phyloP scores from a whole-genome alignment of 2,329 filamentous ascomycete genomes.

The Penicillium sp. region DNA sequence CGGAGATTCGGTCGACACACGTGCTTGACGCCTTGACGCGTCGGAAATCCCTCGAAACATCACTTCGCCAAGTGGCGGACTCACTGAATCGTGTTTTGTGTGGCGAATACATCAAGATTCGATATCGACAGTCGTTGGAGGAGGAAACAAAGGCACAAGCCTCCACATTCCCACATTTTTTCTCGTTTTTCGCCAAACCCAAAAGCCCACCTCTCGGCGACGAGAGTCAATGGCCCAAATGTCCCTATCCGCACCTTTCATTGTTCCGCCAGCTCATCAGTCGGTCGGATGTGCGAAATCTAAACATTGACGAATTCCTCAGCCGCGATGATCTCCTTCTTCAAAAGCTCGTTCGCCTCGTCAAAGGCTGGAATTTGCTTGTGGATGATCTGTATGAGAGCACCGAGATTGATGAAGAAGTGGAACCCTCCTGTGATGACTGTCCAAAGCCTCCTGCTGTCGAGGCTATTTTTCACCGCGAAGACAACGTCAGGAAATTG shows the following conservation, averaged over 20 bases:
- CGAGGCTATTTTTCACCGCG: neutral
- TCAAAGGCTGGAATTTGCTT: neutral
- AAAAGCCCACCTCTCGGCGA: neutral
- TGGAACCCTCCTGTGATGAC: neutral
- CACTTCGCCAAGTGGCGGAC: neutral
- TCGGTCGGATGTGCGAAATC: neutral
- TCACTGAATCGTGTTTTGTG: neutral
- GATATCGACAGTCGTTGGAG: neutral
- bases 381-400: neutral
- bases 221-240: neutral
- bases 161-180: neutral
- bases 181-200: neutral
- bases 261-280: neutral
- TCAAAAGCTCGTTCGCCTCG: neutral
- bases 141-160: neutral
- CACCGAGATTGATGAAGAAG: neutral
- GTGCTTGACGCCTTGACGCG: neutral
- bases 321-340: neutral
- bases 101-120: neutral
- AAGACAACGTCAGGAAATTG: conserved; percentile 1
- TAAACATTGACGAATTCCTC: neutral
- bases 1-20: neutral
- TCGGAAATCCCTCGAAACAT: neutral
- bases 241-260: neutral
- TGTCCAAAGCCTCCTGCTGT: neutral